Conservation (phyloP, 768 basidiomycete genomes). For the Panellus pusillus region DNA sequence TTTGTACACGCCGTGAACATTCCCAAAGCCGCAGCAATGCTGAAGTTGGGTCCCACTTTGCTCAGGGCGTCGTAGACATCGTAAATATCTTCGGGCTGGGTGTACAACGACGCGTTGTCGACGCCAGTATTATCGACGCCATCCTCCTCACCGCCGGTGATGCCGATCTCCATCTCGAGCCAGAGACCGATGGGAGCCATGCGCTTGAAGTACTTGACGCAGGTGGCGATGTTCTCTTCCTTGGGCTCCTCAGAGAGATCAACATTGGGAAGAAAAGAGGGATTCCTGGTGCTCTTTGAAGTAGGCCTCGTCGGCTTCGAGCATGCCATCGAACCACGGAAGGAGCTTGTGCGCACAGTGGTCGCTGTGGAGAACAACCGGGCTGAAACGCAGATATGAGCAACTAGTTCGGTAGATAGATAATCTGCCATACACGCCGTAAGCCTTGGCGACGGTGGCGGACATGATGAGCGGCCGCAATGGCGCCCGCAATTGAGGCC, state of each 20-base stretch:
- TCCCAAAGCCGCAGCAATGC: constrained; percentile 98
- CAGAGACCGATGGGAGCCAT: constrained; percentile 90
- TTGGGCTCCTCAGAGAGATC: constrained; percentile 89
- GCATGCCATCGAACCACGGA: constrained; percentile 99
- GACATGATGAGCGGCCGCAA: constrained; percentile 90
- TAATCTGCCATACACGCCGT: constrained; percentile 76
- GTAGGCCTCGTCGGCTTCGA: constrained; percentile 92
- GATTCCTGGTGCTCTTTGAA: constrained; percentile 85
- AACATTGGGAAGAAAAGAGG: constrained; percentile 98
- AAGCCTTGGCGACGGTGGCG: constrained; percentile 82
- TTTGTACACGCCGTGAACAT: constrained; percentile 99
- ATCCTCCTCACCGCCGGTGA: constrained; percentile 99
- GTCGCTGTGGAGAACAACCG: constrained; percentile 96
- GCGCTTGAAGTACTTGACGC: constrained; percentile 92
- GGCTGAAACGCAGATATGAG: constrained; percentile 44
- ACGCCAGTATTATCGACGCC: constrained; percentile 97
- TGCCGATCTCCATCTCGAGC: constrained; percentile 99
- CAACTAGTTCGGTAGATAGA: background rate
- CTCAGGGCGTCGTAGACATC: constrained; percentile 87
- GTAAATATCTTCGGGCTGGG: constrained; percentile 94
- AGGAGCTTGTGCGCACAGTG: constrained; percentile 98
- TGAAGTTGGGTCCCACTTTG: constrained; percentile 89
- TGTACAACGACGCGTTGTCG: constrained; percentile 93
- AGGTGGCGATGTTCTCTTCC: constrained; percentile 92
- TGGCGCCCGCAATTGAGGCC: constrained; percentile 90